These are phyloP conservation scores for Cryphonectria carpinicola DNA, from an alignment of 2,329 filamentous ascomycete species.

Conservation along the genomic window DNA sequence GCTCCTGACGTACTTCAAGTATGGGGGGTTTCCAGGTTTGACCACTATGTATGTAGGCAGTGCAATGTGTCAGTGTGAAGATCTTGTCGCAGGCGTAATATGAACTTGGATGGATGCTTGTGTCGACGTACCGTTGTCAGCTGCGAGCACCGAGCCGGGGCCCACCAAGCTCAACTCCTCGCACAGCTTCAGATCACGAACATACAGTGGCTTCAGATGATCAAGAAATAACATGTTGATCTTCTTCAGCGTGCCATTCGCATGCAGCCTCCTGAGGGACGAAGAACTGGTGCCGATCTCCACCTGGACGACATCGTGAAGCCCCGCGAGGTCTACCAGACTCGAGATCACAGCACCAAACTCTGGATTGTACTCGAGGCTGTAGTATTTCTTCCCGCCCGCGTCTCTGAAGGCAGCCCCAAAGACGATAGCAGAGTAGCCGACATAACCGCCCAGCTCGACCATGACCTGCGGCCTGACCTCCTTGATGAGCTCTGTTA, in stretches of 20 bases:
- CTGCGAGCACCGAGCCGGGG: conserved; percentile 65
- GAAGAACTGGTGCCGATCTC: conserved; percentile 70
- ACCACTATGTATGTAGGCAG: conserved; percentile 49
- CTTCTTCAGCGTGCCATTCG: conserved; percentile 54
- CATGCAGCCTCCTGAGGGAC: conserved; percentile 65
- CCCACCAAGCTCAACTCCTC: conserved; percentile 70
- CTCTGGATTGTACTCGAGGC: conserved; percentile 73
- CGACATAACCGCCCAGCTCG: conserved; percentile 80
- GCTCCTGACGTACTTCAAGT: conserved; percentile 71
- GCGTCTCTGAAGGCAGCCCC: conserved; percentile 64
- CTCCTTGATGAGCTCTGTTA: conserved; percentile 69
- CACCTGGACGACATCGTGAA: conserved; percentile 71
- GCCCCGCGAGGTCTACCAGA: conserved; percentile 74
- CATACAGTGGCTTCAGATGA: conserved; percentile 79
- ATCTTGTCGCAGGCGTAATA: background rate
- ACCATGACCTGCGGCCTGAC: conserved; percentile 54
- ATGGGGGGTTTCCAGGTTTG: conserved; percentile 71
- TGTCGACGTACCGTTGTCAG: conserved; percentile 59
- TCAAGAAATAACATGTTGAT: conserved; percentile 80
- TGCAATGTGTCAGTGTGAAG: background rate
- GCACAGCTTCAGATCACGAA: conserved; percentile 74
- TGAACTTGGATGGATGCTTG: background rate
- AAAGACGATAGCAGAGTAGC: conserved; percentile 81
- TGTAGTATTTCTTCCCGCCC: conserved; percentile 70
- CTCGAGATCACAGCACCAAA: conserved; percentile 72